Conservation (phyloP, 768 basidiomycete species). For the Calvatia gigantea region DNA sequence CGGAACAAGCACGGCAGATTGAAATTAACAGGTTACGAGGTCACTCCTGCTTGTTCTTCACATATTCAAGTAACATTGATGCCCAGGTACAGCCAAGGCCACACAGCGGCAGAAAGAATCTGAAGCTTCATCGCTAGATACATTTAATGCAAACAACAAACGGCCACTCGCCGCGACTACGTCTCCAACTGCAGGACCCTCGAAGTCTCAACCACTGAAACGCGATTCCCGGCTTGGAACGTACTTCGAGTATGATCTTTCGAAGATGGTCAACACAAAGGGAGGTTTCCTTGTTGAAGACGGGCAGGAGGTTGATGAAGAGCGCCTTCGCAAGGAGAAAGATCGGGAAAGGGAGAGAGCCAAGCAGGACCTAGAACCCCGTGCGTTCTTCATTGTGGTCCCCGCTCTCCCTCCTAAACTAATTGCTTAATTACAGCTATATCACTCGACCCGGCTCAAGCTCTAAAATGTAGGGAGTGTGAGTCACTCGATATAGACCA, state of each 20-base stretch:
- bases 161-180: constrained; percentile 63
- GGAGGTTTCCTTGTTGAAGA: constrained; percentile 95
- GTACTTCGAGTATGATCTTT: constrained; percentile 96
- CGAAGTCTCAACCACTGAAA: constrained; percentile 46
- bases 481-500: constrained; percentile 86
- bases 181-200: constrained; percentile 59
- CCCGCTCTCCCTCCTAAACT: neutral
- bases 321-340: constrained; percentile 70
- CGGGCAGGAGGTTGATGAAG: constrained; percentile 76
- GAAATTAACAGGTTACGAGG: constrained; percentile 82
- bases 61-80: neutral
- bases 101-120: constrained; percentile 66
- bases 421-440: constrained; percentile 53
- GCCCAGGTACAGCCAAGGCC: constrained; percentile 57
- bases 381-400: constrained; percentile 35
- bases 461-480: constrained; percentile 87
- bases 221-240: constrained; percentile 80
- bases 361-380: constrained; percentile 70
- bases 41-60: constrained; percentile 19
- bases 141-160: constrained; percentile 67
- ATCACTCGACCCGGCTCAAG: constrained; percentile 63
- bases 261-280: constrained; percentile 95
- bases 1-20: constrained; percentile 67
- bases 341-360: constrained; percentile 78
- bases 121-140: constrained; percentile 40